Conservation (phyloP, 1,139 yeast genomes). For the Tardiomyces blankii region DNA sequence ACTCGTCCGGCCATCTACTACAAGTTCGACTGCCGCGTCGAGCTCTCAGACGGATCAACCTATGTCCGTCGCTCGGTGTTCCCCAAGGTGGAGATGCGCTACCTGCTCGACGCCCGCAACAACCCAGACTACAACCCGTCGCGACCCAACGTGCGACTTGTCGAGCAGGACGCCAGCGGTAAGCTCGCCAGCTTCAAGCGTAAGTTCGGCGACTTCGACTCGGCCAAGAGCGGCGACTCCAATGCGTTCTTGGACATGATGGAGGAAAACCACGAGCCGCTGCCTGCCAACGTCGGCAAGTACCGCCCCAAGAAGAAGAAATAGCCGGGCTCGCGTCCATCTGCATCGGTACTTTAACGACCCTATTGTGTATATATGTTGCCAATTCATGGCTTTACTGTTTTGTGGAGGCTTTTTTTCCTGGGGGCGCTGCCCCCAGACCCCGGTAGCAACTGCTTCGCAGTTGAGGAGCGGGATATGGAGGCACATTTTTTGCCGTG, state of each 20-base stretch:
- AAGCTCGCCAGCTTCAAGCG: conserved; percentile 75
- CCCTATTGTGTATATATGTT: neutral
- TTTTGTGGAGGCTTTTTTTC: no score
- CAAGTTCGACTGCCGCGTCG: conserved; percentile 78
- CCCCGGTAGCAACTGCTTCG: no score
- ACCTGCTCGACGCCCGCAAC: conserved; percentile 83
- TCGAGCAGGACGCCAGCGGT: conserved; percentile 78
- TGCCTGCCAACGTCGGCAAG: neutral
- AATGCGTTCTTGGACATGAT: neutral
- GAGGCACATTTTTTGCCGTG: no score
- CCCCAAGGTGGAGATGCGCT: conserved; percentile 77
- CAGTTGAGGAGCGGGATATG: no score
- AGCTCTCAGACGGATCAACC: conserved; percentile 89
- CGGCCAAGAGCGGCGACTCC: neutral
- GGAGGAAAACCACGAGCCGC: neutral
- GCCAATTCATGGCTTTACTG: neutral
- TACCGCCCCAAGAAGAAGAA: neutral
- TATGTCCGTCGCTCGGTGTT: conserved; percentile 72
- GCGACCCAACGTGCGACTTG: conserved; percentile 60
- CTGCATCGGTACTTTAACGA: neutral
- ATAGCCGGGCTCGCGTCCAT: neutral
- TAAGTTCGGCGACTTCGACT: conserved; percentile 31
- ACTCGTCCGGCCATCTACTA: conserved; percentile 90
- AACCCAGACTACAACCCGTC: conserved; percentile 81
- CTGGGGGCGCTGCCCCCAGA: no score